Evolutionary conservation across 2,329 filamentous ascomycete species (phyloP).

Genomic region (Pseudocercospora macadamiae): DNA sequence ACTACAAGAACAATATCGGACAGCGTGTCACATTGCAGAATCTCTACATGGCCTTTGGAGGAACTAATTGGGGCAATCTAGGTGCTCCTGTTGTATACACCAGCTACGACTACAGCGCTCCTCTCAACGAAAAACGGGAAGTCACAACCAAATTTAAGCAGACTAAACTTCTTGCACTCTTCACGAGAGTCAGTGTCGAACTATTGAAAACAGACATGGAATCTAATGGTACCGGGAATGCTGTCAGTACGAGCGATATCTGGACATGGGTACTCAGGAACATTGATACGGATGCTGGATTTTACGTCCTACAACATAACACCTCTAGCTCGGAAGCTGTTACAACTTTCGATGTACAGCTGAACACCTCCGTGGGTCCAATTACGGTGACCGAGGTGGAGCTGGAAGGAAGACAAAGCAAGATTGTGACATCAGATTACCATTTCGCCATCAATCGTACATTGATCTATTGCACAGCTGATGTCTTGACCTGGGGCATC

Average conservation of each 20-base stretch:
- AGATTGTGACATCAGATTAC: constrained; percentile 66
- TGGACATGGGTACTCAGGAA: constrained; percentile 62
- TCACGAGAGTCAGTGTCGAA: constrained; percentile 61
- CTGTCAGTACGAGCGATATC: constrained; percentile 56
- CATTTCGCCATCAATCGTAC: constrained; percentile 31
- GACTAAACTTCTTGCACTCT: constrained; percentile 64
- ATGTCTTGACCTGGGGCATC: constrained; percentile 53
- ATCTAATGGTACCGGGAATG: constrained; percentile 49
- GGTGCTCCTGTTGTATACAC: constrained; percentile 47
- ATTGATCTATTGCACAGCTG: constrained; percentile 60
- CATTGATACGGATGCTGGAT: constrained; percentile 59
- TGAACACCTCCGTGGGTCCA: constrained; percentile 56
- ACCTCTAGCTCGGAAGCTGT: constrained; percentile 56
- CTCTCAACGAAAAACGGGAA: constrained; percentile 61
- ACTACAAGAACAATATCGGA: constrained; percentile 65
- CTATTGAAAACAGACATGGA: constrained; percentile 59
- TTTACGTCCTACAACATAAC: constrained; percentile 62
- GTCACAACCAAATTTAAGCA: constrained; percentile 66
- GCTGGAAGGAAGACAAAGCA: constrained; percentile 64
- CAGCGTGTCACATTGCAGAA: constrained; percentile 63
- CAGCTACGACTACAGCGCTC: constrained; percentile 67
- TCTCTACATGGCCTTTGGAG: constrained; percentile 67
- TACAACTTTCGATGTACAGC: constrained; percentile 57
- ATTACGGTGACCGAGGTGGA: constrained; percentile 60
- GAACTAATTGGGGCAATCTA: constrained; percentile 42